These are phyloP conservation scores for Geoglossum glabrum DNA, from an alignment of 495 filamentous ascomycete genomes.

Conservation along the genomic window DNA sequence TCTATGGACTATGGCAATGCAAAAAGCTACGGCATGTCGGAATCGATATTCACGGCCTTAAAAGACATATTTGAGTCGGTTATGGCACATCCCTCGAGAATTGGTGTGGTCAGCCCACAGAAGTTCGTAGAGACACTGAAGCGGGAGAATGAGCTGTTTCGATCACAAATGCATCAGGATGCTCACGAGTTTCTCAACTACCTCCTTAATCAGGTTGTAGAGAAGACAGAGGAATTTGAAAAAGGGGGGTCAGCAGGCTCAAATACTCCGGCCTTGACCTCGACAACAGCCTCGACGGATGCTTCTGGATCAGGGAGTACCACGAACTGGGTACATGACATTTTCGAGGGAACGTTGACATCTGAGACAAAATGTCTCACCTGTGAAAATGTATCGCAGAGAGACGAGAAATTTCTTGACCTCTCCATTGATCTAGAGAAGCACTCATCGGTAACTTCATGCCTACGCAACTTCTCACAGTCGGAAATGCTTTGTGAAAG, in stretches of 20 bases:
- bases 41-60: conserved; percentile 80
- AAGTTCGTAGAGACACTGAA: conserved; percentile 87
- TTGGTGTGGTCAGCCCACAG: conserved; percentile 80
- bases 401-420: conserved; percentile 89
- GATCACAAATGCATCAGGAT: conserved; percentile 91
- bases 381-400: conserved; percentile 84
- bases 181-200: conserved; percentile 93
- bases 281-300: neutral
- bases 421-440: conserved; percentile 90
- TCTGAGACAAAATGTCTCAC: conserved; percentile 95
- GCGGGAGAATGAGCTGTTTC: conserved; percentile 93
- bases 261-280: neutral
- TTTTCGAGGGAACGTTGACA: conserved; percentile 86
- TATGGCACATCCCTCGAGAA: conserved; percentile 59
- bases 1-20: conserved; percentile 64
- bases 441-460: conserved; percentile 91
- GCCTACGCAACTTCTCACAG: conserved; percentile 83
- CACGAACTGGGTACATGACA: conserved; percentile 76
- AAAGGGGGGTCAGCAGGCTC: conserved; percentile 17
- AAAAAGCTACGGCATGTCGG: conserved; percentile 72
- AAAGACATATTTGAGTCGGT: conserved; percentile 94
- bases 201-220: conserved; percentile 86
- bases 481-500: conserved; percentile 98
- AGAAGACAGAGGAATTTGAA: conserved; percentile 73
- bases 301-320: neutral